phyloP scores from a whole-genome alignment of 2,329 filamentous ascomycete species.

The Aspergillus carbonarius region DNA sequence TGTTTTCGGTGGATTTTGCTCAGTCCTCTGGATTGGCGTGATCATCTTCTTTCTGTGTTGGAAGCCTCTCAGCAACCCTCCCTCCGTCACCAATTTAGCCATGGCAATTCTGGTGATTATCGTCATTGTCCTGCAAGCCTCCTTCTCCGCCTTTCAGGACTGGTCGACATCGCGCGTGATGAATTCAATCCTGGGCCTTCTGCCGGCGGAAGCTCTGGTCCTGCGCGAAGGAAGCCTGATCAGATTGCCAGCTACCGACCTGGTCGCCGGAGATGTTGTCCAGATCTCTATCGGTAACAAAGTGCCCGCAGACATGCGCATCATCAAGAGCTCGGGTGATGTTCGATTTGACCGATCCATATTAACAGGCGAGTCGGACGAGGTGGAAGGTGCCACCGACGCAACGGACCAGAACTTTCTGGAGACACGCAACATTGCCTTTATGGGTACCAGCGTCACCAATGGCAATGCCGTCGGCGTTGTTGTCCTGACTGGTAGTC shows the following conservation, averaged over 20 bases:
- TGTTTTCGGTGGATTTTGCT: conserved; percentile 78
- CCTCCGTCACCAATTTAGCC: conserved; percentile 66
- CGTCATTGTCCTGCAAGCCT: conserved; percentile 70
- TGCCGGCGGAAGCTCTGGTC: conserved; percentile 69
- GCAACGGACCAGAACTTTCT: conserved; percentile 72
- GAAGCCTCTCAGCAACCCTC: conserved; percentile 71
- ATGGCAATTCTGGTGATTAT: conserved; percentile 70
- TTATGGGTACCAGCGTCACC: conserved; percentile 75
- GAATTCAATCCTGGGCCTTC: conserved; percentile 74
- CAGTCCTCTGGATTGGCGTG: conserved; percentile 66
- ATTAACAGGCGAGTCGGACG: conserved; percentile 69
- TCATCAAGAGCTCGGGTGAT: conserved; percentile 68
- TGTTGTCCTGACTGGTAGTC: conserved; percentile 69
- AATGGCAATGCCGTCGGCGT: conserved; percentile 67
- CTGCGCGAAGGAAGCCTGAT: conserved; percentile 60
- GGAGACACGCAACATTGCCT: conserved; percentile 72
- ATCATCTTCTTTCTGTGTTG: conserved; percentile 76
- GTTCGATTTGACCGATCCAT: conserved; percentile 73
- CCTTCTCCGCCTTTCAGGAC: conserved; percentile 70
- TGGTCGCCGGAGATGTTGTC: conserved; percentile 74
- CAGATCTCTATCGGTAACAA: conserved; percentile 71
- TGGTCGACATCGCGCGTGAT: conserved; percentile 76
- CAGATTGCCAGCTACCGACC: conserved; percentile 56
- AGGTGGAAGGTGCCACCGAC: conserved; percentile 63
- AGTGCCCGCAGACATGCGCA: conserved; percentile 71